phyloP scores from a whole-genome alignment of 805 yeast species.

The Yarrowia sp. region DNA sequence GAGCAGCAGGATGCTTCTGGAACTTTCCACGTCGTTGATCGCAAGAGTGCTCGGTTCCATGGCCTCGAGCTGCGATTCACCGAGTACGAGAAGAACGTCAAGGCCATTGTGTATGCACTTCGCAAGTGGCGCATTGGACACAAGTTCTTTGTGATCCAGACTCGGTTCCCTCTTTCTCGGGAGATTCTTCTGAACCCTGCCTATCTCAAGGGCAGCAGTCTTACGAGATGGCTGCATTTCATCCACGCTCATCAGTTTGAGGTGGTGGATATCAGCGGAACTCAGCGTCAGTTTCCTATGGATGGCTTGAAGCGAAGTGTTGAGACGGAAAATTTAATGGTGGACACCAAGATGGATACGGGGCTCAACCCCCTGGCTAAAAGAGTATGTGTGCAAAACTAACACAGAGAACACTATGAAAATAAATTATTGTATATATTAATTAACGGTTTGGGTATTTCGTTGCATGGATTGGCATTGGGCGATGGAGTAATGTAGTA shows the following conservation, averaged over 20 bases:
- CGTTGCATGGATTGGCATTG: too few relatives aligned
- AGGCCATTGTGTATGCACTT: slow-evolving; percentile 1
- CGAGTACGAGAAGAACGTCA: slow-evolving; percentile 5
- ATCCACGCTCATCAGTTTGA: not conserved
- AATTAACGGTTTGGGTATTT: too few relatives aligned
- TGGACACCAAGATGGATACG: not conserved
- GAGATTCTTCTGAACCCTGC: not conserved
- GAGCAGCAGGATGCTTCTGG: not conserved
- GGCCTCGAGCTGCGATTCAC: not conserved
- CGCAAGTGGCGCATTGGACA: slow-evolving; percentile 10
- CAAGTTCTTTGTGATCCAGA: not conserved
- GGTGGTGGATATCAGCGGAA: not conserved
- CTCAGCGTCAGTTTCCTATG: not conserved
- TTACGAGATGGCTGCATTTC: slow-evolving; percentile 4
- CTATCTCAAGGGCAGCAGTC: not conserved
- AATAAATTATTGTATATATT: not conserved
- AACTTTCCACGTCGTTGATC: not conserved
- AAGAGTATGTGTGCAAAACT: not conserved
- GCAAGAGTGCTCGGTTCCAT: slow-evolving; percentile 9
- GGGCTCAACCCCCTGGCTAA: not conserved
- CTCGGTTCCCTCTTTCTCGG: not conserved
- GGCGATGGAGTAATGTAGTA: too few relatives aligned
- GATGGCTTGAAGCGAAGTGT: not conserved
- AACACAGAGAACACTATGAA: not conserved
- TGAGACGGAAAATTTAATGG: not conserved